Conservation (phyloP, 805 yeast genomes). For the Wickerhamiella alocasiicola region DNA sequence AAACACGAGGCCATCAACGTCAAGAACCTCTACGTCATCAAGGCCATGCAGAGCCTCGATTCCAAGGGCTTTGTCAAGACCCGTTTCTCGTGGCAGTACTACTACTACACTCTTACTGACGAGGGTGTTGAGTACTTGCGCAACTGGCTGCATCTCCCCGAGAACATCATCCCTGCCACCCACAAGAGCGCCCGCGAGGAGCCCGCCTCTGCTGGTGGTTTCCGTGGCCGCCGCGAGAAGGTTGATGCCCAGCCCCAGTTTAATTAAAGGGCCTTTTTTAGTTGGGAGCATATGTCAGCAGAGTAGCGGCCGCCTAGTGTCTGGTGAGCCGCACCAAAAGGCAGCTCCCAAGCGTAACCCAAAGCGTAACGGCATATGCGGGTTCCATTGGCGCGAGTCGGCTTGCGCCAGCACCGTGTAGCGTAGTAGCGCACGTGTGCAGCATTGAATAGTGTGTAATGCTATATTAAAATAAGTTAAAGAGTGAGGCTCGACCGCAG, state of each 20-base stretch:
- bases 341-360: too few relatives aligned
- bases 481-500: too few relatives aligned
- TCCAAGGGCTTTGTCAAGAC: slow-evolving; percentile 99
- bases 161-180: slow-evolving; percentile 96
- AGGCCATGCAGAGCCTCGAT: slow-evolving; percentile 98
- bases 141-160: slow-evolving; percentile 97
- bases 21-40: slow-evolving; percentile 93
- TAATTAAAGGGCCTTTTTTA: slow-evolving; percentile 24
- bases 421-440: too few relatives aligned
- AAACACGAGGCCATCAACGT: slow-evolving; percentile 97
- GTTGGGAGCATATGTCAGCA: too few relatives aligned
- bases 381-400: too few relatives aligned
- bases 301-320: too few relatives aligned
- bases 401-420: too few relatives aligned
- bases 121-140: slow-evolving; percentile 98
- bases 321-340: too few relatives aligned
- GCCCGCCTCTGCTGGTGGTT: slow-evolving; percentile 38
- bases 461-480: too few relatives aligned
- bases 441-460: too few relatives aligned
- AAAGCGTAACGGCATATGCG: too few relatives aligned
- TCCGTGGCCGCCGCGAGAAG: slow-evolving; percentile 24
- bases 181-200: slow-evolving; percentile 49
- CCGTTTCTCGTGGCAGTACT: slow-evolving; percentile 99
- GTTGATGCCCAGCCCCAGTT: slow-evolving; percentile 29
- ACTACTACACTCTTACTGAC: slow-evolving; percentile 99